Evolutionary conservation across 768 basidiomycete species (phyloP).

Genomic region (Mrakia hoshinonis): DNA sequence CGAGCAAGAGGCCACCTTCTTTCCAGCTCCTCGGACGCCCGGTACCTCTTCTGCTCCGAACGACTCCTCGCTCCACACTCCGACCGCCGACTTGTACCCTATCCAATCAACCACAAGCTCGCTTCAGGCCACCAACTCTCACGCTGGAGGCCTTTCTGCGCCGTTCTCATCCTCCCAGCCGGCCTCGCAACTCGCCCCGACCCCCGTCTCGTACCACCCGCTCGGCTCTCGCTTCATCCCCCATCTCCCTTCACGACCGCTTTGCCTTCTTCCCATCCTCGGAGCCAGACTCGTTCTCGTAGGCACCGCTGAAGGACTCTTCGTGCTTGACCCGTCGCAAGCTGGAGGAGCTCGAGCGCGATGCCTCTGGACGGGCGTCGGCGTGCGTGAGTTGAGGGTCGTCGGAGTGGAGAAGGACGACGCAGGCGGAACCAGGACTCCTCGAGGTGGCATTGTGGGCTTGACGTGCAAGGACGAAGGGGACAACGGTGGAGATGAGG

Average conservation of each 20-base stretch:
- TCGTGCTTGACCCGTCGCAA: constrained; percentile 10
- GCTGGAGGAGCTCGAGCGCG: background rate
- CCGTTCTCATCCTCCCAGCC: background rate
- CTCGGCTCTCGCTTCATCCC: constrained; percentile 21
- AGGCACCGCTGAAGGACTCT: background rate
- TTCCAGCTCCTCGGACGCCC: background rate
- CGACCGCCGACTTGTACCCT: background rate
- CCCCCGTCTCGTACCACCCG: constrained; percentile 7
- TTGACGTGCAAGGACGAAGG: background rate
- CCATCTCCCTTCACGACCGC: constrained; percentile 18
- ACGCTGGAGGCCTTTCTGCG: background rate
- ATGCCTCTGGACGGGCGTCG: constrained; percentile 6
- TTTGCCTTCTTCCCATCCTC: background rate
- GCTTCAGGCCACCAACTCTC: constrained; percentile 8
- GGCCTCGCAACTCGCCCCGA: background rate
- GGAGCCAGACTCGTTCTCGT: background rate
- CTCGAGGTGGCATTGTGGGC: constrained; percentile 5
- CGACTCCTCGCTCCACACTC: background rate
- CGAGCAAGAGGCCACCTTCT: background rate
- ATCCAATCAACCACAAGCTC: background rate
- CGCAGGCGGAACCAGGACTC: constrained; percentile 4
- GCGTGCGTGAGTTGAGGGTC: constrained; percentile 6
- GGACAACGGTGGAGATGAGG: background rate
- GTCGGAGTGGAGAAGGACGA: background rate
- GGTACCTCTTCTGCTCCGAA: background rate